Base-by-base conservation (phyloP, 345 rosid genomes). In the Psidium guajava region DNA sequence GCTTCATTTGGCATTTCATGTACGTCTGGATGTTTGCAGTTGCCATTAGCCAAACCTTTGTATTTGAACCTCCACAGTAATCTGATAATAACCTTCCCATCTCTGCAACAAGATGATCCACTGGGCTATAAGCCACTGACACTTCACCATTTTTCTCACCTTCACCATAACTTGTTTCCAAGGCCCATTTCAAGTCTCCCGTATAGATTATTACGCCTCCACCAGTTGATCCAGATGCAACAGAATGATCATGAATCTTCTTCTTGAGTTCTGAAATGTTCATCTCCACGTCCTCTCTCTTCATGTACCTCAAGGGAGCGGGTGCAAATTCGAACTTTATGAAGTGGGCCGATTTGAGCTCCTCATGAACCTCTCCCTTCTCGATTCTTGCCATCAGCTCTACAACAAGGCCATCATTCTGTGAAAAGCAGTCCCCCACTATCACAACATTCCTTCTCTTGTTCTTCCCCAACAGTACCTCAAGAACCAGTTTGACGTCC, bases 171-270 rank as follows among this genome's bases (percentile, higher is more conserved):
- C 56, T 56, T 87, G 84, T 88, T 56, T 92, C 95, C 0, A 87
- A 91, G 6, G 94, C 86, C 98, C 99, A 96, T 81, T 91, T 93
- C 36, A 96, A 89, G 89, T 96, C 98, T 69, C 99, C 99, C 10
- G 93, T 87, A 81, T 95, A 95, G 55, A 96, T 92, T 86, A 96
- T 92, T 81, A 91, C 96, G 84, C 95, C 97, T 83, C 94, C 97
- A 59, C 92, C 90, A 42, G 90, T 88, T 90, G 50, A 89, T 85
- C 80, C 44, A 69, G 80, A 42, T 47, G 90, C 84, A 82, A 91
- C 82, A 10, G 69, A 73, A 44, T 91, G 91, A 82, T 92, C 94
- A 58, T 93, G 94, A 77, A 96, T 91, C 82, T 93, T 91, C 84
- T 93, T 91, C 82, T 91, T 93, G 42, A 96, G 85, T 44, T 95